Percentiles rank a stretch among this genome's conserved stretches.
phyloP scores from a whole-genome alignment of 306 rosid genomes.

The Urtica urens region DNA sequence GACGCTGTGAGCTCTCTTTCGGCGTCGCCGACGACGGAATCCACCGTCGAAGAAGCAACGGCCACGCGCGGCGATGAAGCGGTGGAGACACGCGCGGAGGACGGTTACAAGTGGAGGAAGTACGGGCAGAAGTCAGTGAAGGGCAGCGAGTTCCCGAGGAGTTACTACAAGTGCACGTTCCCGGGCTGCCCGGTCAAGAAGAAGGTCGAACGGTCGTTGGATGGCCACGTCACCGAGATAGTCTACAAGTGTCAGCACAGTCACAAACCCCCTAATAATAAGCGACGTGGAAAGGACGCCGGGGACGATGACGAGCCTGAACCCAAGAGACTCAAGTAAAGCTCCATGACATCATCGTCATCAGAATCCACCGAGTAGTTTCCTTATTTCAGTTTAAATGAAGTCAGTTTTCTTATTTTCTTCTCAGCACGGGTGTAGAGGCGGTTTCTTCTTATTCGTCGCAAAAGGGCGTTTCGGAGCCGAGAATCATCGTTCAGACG shows the following conservation, averaged over 20 bases:
- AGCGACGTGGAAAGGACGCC: constrained; percentile 41
- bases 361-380: background rate
- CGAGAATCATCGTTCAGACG: constrained; percentile 79
- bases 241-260: constrained; percentile 74
- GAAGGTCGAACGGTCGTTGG: constrained; percentile 70
- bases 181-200: constrained; percentile 70
- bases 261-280: constrained; percentile 45
- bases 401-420: background rate
- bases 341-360: background rate
- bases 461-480: constrained; percentile 62
- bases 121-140: constrained; percentile 85
- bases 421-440: constrained; percentile 41
- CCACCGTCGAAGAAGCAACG: constrained; percentile 17
- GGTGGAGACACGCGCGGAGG: constrained; percentile 29
- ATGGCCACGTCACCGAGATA: constrained; percentile 64
- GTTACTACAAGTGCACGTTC: constrained; percentile 70
- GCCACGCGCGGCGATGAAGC: constrained; percentile 11
- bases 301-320: constrained; percentile 50
- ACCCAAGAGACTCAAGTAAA: constrained; percentile 58
- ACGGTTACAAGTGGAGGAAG: constrained; percentile 78
- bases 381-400: constrained; percentile 1
- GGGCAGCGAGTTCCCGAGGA: constrained; percentile 73
- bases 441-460: constrained; percentile 56
- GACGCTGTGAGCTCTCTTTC: constrained; percentile 30
- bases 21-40: constrained; percentile 18